Conservation (phyloP, 208 protist genomes). For the Acanthamoeba royreba region DNA sequence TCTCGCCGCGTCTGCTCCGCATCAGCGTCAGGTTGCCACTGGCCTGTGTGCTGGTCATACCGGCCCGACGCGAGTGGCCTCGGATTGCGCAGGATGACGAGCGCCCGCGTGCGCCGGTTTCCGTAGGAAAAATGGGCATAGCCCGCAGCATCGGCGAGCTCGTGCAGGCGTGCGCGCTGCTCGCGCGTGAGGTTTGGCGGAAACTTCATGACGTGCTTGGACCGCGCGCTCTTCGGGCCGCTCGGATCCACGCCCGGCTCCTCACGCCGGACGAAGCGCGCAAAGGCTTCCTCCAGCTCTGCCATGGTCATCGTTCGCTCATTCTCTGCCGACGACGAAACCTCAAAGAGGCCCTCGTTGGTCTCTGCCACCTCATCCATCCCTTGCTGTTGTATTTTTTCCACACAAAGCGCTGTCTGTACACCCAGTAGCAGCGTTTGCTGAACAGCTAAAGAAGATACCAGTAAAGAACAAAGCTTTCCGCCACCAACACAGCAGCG, state of each 20-base stretch:
- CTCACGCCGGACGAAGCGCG: background rate
- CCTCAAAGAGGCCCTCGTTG: too few relatives aligned
- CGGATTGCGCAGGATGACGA: background rate
- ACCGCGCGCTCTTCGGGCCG: background rate
- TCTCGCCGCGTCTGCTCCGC: too few relatives aligned
- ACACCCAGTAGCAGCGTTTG: too few relatives aligned
- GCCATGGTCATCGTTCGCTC: background rate
- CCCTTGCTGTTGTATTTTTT: too few relatives aligned
- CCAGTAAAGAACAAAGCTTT: too few relatives aligned
- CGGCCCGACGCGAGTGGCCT: background rate
- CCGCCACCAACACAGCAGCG: too few relatives aligned
- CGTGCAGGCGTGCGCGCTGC: background rate
- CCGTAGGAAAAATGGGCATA: background rate
- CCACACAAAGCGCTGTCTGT: too few relatives aligned
- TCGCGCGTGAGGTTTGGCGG: background rate
- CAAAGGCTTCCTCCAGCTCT: background rate
- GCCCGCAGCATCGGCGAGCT: background rate
- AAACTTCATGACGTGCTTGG: background rate
- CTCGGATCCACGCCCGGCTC: background rate
- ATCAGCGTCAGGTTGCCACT: background rate
- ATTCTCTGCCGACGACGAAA: too few relatives aligned
- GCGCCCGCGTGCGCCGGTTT: background rate
- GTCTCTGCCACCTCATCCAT: background rate
- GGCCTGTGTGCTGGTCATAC: background rate
- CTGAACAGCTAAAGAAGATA: too few relatives aligned